Conservation (phyloP, 1,284 basidiomycete genomes). For the Puccinia novopanici region DNA sequence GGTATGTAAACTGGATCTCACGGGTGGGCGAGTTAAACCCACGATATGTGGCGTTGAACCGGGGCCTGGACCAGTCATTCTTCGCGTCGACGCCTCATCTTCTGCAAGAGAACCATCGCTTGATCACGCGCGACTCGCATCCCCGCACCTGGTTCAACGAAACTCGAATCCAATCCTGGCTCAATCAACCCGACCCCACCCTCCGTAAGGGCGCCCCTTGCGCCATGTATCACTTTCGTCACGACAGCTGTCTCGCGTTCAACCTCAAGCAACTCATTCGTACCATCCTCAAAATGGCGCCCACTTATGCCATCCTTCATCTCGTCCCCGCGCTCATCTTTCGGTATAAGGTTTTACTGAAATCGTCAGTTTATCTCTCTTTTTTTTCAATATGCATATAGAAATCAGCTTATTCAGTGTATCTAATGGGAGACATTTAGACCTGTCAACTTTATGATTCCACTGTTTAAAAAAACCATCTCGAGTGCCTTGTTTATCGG, state of each 20-base stretch:
- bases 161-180: slow-evolving; percentile 35
- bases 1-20: slow-evolving; percentile 43
- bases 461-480: slow-evolving; percentile 31
- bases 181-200: neutral
- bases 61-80: slow-evolving; percentile 7
- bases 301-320: slow-evolving; percentile 50
- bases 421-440: neutral
- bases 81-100: neutral
- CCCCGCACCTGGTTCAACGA: slow-evolving; percentile 26
- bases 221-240: slow-evolving; percentile 28
- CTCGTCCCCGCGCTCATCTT: slow-evolving; percentile 43
- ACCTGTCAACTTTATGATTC: slow-evolving; percentile 32
- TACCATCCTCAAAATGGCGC: slow-evolving; percentile 27
- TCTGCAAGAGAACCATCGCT: slow-evolving; percentile 4
- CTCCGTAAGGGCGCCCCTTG: slow-evolving; percentile 25
- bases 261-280: slow-evolving; percentile 15
- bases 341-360: slow-evolving; percentile 34
- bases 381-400: neutral
- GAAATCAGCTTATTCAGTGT: neutral
- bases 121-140: slow-evolving; percentile 28
- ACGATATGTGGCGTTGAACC: slow-evolving; percentile 35
- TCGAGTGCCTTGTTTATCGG: slow-evolving; percentile 36
- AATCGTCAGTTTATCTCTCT: slow-evolving; percentile 25
- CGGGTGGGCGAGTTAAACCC: slow-evolving; percentile 40
- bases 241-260: slow-evolving; percentile 33